Conservation (phyloP, 352 stramenopile species). For the Pythium insidiosum region DNA sequence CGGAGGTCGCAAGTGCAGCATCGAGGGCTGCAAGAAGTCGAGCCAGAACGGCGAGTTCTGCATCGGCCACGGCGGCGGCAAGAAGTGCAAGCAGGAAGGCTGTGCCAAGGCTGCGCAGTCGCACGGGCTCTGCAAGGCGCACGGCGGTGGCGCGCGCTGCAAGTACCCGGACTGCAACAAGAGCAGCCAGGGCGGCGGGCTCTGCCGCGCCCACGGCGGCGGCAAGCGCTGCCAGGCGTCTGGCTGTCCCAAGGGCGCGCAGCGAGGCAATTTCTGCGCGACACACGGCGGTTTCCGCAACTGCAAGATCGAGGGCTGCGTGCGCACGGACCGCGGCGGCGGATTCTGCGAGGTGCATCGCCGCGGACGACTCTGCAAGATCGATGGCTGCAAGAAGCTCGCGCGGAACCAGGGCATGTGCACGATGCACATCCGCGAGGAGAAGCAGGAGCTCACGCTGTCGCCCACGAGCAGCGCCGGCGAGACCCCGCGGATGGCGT, state of each 20-base stretch:
- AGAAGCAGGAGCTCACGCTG: constrained; percentile 78
- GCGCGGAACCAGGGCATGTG: constrained; percentile 84
- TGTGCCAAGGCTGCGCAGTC: constrained; percentile 83
- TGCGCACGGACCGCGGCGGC: constrained; percentile 73
- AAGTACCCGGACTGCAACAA: constrained; percentile 82
- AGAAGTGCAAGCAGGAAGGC: no score
- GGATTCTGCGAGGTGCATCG: constrained; percentile 84
- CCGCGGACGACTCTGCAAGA: constrained; percentile 69
- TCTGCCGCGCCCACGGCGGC: constrained; percentile 72
- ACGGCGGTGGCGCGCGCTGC: constrained; percentile 73
- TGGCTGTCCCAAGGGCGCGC: constrained; percentile 70
- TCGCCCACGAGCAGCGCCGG: no score
- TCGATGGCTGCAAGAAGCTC: constrained; percentile 84
- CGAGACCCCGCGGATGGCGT: no score
- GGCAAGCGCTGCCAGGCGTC: constrained; percentile 69
- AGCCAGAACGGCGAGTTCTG: constrained; percentile 84
- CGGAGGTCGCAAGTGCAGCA: constrained; percentile 74
- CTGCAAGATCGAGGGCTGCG: constrained; percentile 79
- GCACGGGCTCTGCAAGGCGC: no score
- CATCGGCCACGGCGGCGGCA: constrained; percentile 78
- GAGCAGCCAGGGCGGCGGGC: constrained; percentile 62
- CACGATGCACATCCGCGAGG: constrained; percentile 85
- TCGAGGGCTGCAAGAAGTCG: constrained; percentile 82
- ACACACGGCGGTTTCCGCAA: constrained; percentile 83
- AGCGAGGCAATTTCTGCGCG: constrained; percentile 81